Evolutionary conservation across 768 basidiomycete genomes (phyloP), one percentile per base, ranked within the genome.

Genomic region (Pisolithus albus): DNA sequence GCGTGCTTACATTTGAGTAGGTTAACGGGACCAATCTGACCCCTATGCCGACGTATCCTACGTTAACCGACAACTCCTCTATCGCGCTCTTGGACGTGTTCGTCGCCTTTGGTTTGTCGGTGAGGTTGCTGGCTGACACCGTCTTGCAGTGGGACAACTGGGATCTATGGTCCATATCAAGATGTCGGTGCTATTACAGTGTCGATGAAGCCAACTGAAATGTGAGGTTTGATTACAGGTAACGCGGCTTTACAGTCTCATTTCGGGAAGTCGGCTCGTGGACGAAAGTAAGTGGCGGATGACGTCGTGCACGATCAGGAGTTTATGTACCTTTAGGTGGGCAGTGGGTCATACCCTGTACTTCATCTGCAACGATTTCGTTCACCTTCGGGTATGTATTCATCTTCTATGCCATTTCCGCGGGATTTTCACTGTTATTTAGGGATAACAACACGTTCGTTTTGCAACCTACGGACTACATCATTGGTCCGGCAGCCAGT

Each of bases 281-380:
- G 81, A 83, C 54, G 52, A 70, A n/a, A 64, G 80, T 79, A 62
- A 55, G 78, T 36, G 9, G 15, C 24, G 39, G 21, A 5, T 54
- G n/a, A 26, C 21, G 15, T 43, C 13, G 24, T 46, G 21, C 3
- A 8, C 11, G 15, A 10, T 36, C 23, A n/a, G 50, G 37, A 4
- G 11, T 47, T 23, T 10, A 45, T 38, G 48, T 50, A 32, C 52
- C 26, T 52, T 44, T 53, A 76, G 80, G 58, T 49, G 88, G 88
- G 6, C 83, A 81, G 66, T 91, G 87, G 86, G 86, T 75, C 18
- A 65, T 90, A 32, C 88, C 88, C 7, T 91, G 88, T 53, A 74
- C 80, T 46, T 82, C 80, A 1, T 67, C 72, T 10, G 66, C 76
- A 36, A 74, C 76, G 0, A 73, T 91, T 52, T 67, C 83, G 0